A percentile compares a stretch with the other conserved stretches of the same genome.
phyloP scores from a whole-genome alignment of 768 basidiomycete genomes.

The Kwoniella shandongensis region DNA sequence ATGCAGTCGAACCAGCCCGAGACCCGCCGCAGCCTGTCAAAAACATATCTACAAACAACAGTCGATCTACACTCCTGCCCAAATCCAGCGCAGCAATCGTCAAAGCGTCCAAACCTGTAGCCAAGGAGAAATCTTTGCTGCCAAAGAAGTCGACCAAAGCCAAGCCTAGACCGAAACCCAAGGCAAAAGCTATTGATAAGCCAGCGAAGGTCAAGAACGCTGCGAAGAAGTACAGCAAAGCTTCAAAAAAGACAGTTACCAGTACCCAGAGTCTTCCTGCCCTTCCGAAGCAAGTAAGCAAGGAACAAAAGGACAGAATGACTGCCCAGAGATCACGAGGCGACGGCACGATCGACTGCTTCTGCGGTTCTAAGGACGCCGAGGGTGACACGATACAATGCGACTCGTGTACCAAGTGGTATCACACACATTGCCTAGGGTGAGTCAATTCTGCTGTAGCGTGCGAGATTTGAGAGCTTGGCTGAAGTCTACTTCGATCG shows the following conservation, averaged over 20 bases:
- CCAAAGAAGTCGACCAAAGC: conserved; percentile 6
- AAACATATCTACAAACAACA: no score
- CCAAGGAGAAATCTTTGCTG: background rate
- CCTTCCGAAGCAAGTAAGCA: background rate
- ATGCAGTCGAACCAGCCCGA: no score
- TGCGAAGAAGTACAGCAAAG: background rate
- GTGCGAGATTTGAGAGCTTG: no score
- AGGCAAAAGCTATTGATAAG: background rate
- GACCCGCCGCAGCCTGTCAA: no score
- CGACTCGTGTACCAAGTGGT: conserved; percentile 16
- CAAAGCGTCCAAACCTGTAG: background rate
- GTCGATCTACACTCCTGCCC: background rate
- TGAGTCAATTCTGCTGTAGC: no score
- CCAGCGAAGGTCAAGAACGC: background rate
- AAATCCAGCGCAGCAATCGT: no score
- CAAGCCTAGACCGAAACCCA: conserved; percentile 1
- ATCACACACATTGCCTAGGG: conserved; percentile 23
- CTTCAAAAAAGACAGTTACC: background rate
- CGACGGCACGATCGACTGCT: conserved; percentile 14
- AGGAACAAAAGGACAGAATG: background rate
- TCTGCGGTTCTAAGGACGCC: conserved; percentile 4
- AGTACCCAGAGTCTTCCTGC: background rate
- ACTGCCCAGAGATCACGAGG: no score
- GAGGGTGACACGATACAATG: conserved; percentile 12
- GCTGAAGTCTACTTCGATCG: no score